phyloP scores from a whole-genome alignment of 2,329 filamentous ascomycete genomes.

The Plenodomus tracheiphilus region DNA sequence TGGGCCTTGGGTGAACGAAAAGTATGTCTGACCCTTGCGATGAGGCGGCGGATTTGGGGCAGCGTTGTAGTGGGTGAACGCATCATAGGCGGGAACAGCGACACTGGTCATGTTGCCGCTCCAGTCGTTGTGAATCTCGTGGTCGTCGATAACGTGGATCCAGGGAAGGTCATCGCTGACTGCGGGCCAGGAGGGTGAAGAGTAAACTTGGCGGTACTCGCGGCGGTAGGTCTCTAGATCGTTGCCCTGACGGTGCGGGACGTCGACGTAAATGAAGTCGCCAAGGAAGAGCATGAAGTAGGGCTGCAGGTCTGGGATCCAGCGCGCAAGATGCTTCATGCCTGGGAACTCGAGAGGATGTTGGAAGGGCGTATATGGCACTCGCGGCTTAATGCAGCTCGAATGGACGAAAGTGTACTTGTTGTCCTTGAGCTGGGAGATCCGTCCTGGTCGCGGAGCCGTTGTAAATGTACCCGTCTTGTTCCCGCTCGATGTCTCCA shows the following conservation, averaged over 20 bases:
- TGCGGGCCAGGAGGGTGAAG: slow-evolving; percentile 85
- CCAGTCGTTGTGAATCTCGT: slow-evolving; percentile 97
- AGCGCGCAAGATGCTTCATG: slow-evolving; percentile 73
- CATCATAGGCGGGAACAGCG: slow-evolving; percentile 77
- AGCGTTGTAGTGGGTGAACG: slow-evolving; percentile 85
- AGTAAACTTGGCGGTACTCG: slow-evolving; percentile 95
- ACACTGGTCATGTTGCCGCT: slow-evolving; percentile 77
- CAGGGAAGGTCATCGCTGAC: slow-evolving; percentile 83
- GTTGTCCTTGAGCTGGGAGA: slow-evolving; percentile 61
- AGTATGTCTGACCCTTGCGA: slow-evolving; percentile 73
- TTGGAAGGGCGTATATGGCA: slow-evolving; percentile 84
- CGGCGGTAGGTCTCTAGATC: slow-evolving; percentile 77
- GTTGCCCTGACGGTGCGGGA: slow-evolving; percentile 77
- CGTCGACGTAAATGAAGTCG: slow-evolving; percentile 90
- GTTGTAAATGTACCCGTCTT: slow-evolving; percentile 80
- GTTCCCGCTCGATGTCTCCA: slow-evolving; percentile 71
- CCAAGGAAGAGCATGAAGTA: slow-evolving; percentile 76
- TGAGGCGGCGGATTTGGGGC: slow-evolving; percentile 78
- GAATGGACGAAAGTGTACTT: slow-evolving; percentile 90
- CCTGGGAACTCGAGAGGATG: slow-evolving; percentile 83
- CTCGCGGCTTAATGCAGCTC: slow-evolving; percentile 87
- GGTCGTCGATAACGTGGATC: slow-evolving; percentile 96
- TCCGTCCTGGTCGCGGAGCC: slow-evolving; percentile 70
- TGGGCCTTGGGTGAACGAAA: slow-evolving; percentile 85
- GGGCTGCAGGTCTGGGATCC: slow-evolving; percentile 70